Conservation (phyloP, 768 basidiomycete species). For the Serendipita indica region DNA sequence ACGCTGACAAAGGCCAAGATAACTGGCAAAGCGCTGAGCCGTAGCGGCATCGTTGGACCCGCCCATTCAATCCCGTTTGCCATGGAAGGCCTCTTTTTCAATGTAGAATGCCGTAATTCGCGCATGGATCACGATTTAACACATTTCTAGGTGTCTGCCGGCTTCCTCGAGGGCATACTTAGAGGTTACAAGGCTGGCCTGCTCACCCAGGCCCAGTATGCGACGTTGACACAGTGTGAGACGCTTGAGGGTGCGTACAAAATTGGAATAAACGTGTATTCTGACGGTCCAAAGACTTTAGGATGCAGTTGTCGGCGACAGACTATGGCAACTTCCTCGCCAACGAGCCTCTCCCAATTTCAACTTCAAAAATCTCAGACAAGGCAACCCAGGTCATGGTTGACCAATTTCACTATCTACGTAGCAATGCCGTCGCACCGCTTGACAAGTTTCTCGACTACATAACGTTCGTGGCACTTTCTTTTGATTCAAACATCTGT, state of each 20-base stretch:
- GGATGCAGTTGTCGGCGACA: constrained; percentile 87
- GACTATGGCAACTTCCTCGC: constrained; percentile 98
- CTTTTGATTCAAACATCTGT: constrained; percentile 2
- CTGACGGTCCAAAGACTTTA: constrained; percentile 50
- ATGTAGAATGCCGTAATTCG: constrained; percentile 34
- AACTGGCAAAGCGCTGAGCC: no score
- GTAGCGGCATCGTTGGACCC: background rate
- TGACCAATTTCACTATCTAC: constrained; percentile 91
- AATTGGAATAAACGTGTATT: background rate
- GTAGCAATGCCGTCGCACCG: constrained; percentile 82
- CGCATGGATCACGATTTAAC: background rate
- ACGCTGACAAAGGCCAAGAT: no score
- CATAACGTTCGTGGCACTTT: constrained; percentile 63
- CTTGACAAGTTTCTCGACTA: constrained; percentile 90
- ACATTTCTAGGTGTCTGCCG: constrained; percentile 41
- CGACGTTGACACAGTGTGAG: constrained; percentile 93
- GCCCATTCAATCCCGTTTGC: background rate
- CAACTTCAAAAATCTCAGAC: constrained; percentile 91
- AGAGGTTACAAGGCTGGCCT: constrained; percentile 91
- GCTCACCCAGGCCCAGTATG: constrained; percentile 76
- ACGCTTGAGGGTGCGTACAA: constrained; percentile 66
- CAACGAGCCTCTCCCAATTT: constrained; percentile 86
- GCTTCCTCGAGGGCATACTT: constrained; percentile 69
- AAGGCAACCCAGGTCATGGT: constrained; percentile 91
- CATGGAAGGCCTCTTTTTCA: constrained; percentile 90